Evolutionary conservation across 805 yeast genomes (phyloP).

Genomic region (Saccharomycopsis sp.): DNA sequence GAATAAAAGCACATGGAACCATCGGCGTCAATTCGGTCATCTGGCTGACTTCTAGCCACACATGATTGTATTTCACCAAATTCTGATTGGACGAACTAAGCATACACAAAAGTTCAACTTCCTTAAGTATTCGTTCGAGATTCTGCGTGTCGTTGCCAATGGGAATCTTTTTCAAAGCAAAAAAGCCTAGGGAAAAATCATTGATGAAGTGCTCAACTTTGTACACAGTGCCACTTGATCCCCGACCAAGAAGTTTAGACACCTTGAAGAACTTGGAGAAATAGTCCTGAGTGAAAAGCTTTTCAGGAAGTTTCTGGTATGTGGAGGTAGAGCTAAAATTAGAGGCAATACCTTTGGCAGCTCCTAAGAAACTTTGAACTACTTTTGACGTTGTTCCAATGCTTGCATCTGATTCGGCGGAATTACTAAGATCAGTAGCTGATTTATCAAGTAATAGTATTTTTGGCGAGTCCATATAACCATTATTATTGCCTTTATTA

Average conservation of each 20-base stretch:
- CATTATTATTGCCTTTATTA: neutral
- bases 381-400: neutral
- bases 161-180: conserved; percentile 80
- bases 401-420: neutral
- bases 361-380: neutral
- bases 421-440: neutral
- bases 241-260: conserved; percentile 61
- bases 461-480: neutral
- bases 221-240: conserved; percentile 79
- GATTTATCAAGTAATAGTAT: neutral
- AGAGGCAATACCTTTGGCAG: neutral
- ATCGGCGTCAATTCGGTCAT: conserved; percentile 47
- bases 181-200: conserved; percentile 63
- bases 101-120: conserved; percentile 62
- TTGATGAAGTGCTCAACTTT: conserved; percentile 75
- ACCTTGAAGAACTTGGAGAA: conserved; percentile 64
- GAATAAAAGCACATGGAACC: conserved; percentile 59
- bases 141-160: conserved; percentile 72
- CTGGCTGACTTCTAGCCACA: conserved; percentile 73
- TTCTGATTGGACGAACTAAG: conserved; percentile 46
- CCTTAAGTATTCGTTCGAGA: conserved; percentile 64
- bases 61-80: conserved; percentile 81
- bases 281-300: conserved; percentile 76
- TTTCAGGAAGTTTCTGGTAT: conserved; percentile 33
- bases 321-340: neutral